Percentiles rank a stretch among this genome's conserved stretches.
These are phyloP conservation scores for Brassica cretica DNA, from an alignment of 345 rosid species.

Conservation along the genomic window DNA sequence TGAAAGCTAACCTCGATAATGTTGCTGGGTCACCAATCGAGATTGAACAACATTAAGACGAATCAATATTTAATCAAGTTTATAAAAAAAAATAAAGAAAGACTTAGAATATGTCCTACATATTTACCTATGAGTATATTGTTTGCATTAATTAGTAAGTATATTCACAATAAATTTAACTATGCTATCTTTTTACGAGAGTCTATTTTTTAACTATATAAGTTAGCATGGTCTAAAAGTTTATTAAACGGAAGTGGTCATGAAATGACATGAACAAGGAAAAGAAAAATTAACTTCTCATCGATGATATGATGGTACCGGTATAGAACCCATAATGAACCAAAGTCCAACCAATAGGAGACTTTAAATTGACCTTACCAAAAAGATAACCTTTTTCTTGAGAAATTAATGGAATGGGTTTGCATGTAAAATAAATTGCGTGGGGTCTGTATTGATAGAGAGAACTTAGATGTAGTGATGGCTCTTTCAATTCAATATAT, in stretches of 20 bases:
- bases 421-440: constrained; percentile 30
- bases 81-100: not conserved
- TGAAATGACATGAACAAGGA: not conserved
- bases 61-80: not conserved
- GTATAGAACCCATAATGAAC: constrained; percentile 11
- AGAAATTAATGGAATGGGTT: constrained; percentile 25
- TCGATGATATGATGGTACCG: constrained; percentile 16
- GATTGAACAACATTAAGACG: not conserved
- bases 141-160: not conserved
- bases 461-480: constrained; percentile 1
- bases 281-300: constrained; percentile 1
- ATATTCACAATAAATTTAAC: not conserved
- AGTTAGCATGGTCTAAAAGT: not conserved
- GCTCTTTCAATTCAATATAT: not conserved
- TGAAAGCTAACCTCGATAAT: not conserved
- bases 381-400: constrained; percentile 28
- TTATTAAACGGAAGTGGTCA: not conserved
- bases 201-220: not conserved
- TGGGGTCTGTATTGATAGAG: constrained; percentile 26
- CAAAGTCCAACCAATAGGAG: constrained; percentile 32
- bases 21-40: not conserved
- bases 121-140: not conserved
- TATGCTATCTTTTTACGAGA: not conserved
- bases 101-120: not conserved
- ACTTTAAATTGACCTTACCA: constrained; percentile 34